Conservation (phyloP, 108 stramenopile species). For the Cyclotella baltica region DNA sequence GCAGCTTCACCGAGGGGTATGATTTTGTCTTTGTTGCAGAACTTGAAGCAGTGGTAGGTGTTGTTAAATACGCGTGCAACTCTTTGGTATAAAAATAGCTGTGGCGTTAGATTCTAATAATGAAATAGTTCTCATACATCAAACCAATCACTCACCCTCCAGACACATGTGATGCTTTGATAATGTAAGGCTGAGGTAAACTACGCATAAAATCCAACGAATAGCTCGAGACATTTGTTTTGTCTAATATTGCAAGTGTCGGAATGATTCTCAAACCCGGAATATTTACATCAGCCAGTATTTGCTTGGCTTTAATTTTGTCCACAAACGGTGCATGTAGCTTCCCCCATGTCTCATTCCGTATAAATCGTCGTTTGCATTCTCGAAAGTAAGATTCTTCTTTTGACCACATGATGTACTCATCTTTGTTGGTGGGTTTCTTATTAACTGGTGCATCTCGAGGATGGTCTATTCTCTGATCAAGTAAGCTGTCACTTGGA, state of each 20-base stretch:
- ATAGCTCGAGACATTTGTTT: conserved; percentile 2
- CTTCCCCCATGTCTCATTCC: conserved; percentile 27
- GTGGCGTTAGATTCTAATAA: not conserved
- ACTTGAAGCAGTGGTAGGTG: conserved; percentile 26
- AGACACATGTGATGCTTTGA: conserved; percentile 21
- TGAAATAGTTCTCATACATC: not conserved
- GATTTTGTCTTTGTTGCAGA: not conserved
- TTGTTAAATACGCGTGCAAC: conserved; percentile 28
- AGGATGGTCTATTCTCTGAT: not conserved
- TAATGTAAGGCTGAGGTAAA: conserved; percentile 24
- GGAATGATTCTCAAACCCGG: conserved; percentile 19
- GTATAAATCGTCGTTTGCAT: not conserved
- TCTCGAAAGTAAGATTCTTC: conserved; percentile 19
- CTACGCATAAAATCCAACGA: conserved; percentile 24
- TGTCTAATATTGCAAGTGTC: conserved; percentile 13
- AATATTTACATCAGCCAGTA: conserved; percentile 2
- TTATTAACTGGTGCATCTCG: not conserved
- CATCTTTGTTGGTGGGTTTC: not conserved
- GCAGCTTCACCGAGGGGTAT: conserved; percentile 14
- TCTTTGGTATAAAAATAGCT: not conserved
- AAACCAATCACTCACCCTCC: conserved; percentile 14
- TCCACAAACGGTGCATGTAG: conserved; percentile 26
- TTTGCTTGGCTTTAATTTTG: conserved; percentile 21
- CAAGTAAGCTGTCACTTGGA: not conserved
- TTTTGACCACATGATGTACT: conserved; percentile 29